phyloP scores from a whole-genome alignment of 176 grass and related monocot genomes.

The Phoenix dactylifera region DNA sequence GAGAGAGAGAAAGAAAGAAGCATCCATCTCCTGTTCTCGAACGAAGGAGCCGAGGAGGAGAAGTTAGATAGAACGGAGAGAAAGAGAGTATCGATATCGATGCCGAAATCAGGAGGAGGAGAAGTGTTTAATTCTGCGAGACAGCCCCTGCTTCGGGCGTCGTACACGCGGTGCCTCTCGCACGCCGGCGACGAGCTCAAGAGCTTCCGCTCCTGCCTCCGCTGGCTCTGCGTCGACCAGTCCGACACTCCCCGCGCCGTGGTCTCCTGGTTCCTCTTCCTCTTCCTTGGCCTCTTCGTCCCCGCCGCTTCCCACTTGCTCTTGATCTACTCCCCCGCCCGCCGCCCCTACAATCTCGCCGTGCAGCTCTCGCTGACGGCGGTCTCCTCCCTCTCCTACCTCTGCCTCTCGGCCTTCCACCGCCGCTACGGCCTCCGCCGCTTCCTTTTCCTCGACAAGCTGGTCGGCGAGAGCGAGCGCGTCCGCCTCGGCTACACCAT shows the following conservation, averaged over 20 bases:
- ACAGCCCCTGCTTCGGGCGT: neutral
- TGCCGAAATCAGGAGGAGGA: too few relatives aligned
- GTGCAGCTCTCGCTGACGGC: constrained; percentile 11
- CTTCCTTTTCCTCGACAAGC: constrained; percentile 21
- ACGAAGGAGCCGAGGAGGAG: too few relatives aligned
- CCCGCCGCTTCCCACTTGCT: constrained; percentile 9
- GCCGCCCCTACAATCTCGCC: constrained; percentile 14
- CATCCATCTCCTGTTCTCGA: too few relatives aligned
- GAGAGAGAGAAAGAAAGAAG: too few relatives aligned
- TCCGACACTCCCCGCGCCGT: neutral
- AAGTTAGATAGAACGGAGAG: too few relatives aligned
- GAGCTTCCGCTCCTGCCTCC: constrained; percentile 8
- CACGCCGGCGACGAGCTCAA: neutral
- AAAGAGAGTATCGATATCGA: too few relatives aligned
- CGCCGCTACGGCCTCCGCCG: constrained; percentile 14
- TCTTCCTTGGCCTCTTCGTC: neutral
- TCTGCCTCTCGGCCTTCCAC: constrained; percentile 5
- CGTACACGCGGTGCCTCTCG: neutral
- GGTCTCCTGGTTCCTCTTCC: neutral
- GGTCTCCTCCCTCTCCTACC: constrained; percentile 8
- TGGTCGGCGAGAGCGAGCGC: neutral
- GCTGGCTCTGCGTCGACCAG: constrained; percentile 11
- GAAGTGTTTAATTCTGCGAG: too few relatives aligned
- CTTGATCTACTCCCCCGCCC: neutral
- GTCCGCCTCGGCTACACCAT: neutral